A percentile compares a stretch with the other conserved stretches of the same genome.
Evolutionary conservation across 805 yeast species (phyloP).

Genomic region (Nakazawaea laoshanensis): DNA sequence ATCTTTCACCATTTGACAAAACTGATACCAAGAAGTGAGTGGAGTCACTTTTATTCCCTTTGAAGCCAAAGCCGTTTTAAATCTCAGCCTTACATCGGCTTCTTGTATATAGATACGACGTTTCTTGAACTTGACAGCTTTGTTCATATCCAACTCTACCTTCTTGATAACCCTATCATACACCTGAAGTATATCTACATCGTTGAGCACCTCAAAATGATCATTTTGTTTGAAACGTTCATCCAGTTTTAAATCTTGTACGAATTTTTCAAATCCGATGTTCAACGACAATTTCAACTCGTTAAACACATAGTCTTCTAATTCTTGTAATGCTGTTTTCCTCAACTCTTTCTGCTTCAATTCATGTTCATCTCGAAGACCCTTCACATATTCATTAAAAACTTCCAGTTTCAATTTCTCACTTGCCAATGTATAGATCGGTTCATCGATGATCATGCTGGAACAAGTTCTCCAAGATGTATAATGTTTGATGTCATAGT

Average conservation of each 20-base stretch:
- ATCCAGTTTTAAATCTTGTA: slow-evolving; percentile 30
- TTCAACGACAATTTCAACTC: slow-evolving; percentile 19
- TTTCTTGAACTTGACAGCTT: slow-evolving; percentile 19
- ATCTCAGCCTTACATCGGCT: slow-evolving; percentile 57
- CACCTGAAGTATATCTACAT: slow-evolving; percentile 50
- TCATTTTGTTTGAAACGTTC: slow-evolving; percentile 50
- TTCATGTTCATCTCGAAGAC: slow-evolving; percentile 26
- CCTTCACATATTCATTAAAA: slow-evolving; percentile 40
- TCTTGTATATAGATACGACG: slow-evolving; percentile 44
- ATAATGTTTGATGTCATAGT: slow-evolving; percentile 36
- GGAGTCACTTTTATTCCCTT: slow-evolving; percentile 32
- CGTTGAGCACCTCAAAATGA: slow-evolving; percentile 42
- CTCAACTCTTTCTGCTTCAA: slow-evolving; percentile 20
- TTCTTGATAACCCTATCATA: slow-evolving; percentile 29
- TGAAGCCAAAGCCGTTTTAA: slow-evolving; percentile 32
- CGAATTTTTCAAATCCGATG: slow-evolving; percentile 29
- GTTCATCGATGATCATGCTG: slow-evolving; percentile 50
- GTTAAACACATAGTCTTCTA: slow-evolving; percentile 40
- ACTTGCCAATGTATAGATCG: slow-evolving; percentile 53
- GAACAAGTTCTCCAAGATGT: slow-evolving; percentile 61
- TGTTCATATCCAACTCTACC: slow-evolving; percentile 22
- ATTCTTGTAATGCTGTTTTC: slow-evolving; percentile 41
- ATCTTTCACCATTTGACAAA: slow-evolving; percentile 40
- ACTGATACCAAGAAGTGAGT: slow-evolving; percentile 50
- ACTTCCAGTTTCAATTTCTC: slow-evolving; percentile 48